Evolutionary conservation across 202 grass and related monocot genomes (phyloP).

Genomic region (Panicum virgatum): DNA sequence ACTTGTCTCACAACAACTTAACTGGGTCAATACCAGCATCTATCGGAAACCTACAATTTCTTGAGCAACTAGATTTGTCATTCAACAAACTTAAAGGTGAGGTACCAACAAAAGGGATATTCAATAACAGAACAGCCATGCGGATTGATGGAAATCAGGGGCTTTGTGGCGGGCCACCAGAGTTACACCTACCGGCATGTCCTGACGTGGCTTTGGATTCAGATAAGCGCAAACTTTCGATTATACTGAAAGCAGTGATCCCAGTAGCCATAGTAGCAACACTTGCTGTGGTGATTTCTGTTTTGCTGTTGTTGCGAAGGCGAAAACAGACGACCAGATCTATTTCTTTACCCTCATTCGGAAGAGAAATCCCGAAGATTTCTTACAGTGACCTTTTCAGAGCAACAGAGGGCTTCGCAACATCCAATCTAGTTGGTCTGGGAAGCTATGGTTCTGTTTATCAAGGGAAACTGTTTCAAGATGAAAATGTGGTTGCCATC

Average conservation of each 20-base stretch:
- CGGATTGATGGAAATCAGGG: conserved; percentile 1
- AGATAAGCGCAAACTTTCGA: background rate
- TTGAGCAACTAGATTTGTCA: conserved; percentile 11
- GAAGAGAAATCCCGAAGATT: background rate
- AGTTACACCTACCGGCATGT: background rate
- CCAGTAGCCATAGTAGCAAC: background rate
- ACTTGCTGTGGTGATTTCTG: background rate
- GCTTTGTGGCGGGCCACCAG: background rate
- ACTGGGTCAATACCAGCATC: background rate
- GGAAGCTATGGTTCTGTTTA: conserved; percentile 6
- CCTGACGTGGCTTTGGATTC: background rate
- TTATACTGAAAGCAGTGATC: background rate
- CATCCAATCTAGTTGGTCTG: background rate
- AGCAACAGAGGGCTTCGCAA: background rate
- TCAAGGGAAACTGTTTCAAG: background rate
- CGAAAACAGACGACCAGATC: background rate
- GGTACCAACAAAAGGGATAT: background rate
- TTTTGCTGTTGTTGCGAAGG: background rate
- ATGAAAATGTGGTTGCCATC: background rate
- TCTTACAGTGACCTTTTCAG: background rate
- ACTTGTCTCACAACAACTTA: conserved; percentile 11
- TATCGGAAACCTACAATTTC: background rate
- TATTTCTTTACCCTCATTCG: background rate
- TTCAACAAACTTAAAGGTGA: background rate
- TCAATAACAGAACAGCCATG: background rate